Evolutionary conservation across 2,329 filamentous ascomycete genomes (phyloP).

Genomic region (Stagonosporopsis rhizophila): DNA sequence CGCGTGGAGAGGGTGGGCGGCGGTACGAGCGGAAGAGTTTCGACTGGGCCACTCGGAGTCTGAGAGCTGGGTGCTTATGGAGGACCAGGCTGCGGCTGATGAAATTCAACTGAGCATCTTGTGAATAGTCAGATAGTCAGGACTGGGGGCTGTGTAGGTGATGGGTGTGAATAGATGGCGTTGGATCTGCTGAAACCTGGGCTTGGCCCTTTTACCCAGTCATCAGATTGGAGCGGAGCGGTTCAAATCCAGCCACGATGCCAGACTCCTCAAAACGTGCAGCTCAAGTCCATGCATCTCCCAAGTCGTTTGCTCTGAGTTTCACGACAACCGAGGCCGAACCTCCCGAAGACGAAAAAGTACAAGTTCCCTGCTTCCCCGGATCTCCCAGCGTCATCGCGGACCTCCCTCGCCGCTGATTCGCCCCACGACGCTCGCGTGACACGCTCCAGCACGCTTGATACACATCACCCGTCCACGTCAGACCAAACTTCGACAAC

Average conservation of each 20-base stretch:
- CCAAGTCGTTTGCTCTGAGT: background rate
- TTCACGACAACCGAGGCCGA: background rate
- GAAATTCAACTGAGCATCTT: background rate
- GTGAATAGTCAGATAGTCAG: background rate
- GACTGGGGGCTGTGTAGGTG: background rate
- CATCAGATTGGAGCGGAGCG: too few relatives aligned
- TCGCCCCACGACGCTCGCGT: conserved; percentile 11
- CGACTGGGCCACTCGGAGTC: background rate
- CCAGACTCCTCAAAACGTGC: background rate
- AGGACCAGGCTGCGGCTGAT: background rate
- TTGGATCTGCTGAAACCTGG: background rate
- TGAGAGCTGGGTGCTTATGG: background rate
- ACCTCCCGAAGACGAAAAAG: background rate
- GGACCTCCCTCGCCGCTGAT: conserved; percentile 15
- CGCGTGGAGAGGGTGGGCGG: background rate
- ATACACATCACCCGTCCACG: conserved; percentile 19
- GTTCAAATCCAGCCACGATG: background rate
- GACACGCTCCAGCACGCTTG: conserved; percentile 12
- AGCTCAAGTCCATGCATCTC: background rate
- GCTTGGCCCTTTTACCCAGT: too few relatives aligned
- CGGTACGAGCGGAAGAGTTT: background rate
- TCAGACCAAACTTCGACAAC: conserved; percentile 15
- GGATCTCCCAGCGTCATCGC: conserved; percentile 16
- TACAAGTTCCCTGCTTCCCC: conserved; percentile 12
- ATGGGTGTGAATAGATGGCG: background rate